Conservation (phyloP, 2,329 filamentous ascomycete species). For the Trichoderma sp. region DNA sequence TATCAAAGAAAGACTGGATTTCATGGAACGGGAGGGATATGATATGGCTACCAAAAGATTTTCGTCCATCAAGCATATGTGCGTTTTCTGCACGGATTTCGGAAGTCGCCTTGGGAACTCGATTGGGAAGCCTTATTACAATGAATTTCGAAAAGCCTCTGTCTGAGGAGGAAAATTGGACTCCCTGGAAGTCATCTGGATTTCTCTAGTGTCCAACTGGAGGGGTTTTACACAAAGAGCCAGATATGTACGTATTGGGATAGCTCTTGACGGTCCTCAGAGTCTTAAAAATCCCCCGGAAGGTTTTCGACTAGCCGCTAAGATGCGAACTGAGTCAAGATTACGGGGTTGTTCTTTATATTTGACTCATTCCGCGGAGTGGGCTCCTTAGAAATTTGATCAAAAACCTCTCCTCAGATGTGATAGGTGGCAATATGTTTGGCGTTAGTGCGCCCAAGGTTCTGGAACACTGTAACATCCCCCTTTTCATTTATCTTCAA, state of each 20-base stretch:
- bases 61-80: background rate
- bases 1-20: background rate
- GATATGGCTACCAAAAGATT: background rate
- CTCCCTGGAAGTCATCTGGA: background rate
- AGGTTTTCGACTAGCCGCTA: too few relatives aligned
- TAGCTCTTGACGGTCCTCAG: background rate
- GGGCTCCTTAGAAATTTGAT: background rate
- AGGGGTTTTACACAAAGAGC: background rate
- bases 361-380: background rate
- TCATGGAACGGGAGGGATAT: background rate
- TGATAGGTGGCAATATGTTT: background rate
- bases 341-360: background rate
- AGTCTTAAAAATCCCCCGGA: too few relatives aligned
- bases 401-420: background rate
- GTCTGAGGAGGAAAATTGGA: background rate
- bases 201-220: background rate
- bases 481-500: too few relatives aligned
- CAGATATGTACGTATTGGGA: background rate
- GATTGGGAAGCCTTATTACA: background rate
- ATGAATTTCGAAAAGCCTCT: background rate
- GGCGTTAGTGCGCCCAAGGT: background rate
- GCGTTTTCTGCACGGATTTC: background rate
- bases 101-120: background rate
- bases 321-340: background rate
- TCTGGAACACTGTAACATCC: too few relatives aligned